phyloP scores from a whole-genome alignment of 129 eudicot genomes.

The carrot (Daucus carota) region DH1_v3.0 NC_030381.2:4891501-4892000 shows the following conservation, averaged over 20 bases:
- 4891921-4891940: neutral
- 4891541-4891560: neutral
- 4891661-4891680: neutral
- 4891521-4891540: conserved; percentile 2
- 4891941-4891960: neutral
- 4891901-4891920: neutral
- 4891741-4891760: neutral
- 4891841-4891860: too few species aligned
- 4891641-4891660: conserved; percentile 5
- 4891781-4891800: too few species aligned
- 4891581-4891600: neutral
- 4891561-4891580: neutral
- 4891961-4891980: neutral
- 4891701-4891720: neutral
- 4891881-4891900: too few species aligned
- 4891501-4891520: neutral
- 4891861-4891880: too few species aligned
- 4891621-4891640: neutral
- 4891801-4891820: neutral
- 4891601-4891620: neutral
- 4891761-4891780: neutral
- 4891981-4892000: neutral
- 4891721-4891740: neutral
- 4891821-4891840: too few species aligned
- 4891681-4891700: neutral